Base-by-base conservation (phyloP, 139 green algal genomes). In the Choricystis sp. region DNA sequence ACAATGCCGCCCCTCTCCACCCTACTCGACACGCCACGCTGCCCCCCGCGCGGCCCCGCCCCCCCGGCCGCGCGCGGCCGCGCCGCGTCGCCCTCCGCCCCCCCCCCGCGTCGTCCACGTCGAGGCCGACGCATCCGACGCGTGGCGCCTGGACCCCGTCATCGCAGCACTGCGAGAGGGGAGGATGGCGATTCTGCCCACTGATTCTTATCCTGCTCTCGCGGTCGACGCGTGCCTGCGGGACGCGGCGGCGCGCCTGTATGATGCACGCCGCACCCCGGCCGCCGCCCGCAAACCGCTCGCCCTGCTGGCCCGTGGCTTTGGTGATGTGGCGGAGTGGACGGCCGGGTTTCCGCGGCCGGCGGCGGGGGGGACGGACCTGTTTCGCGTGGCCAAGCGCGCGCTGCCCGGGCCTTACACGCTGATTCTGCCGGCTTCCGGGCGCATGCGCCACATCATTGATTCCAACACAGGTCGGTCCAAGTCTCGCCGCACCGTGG, bases 371-470 rank as follows among this genome's bases (percentile, higher is more conserved):
- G 67, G 80, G 56, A 65, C 67, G 3, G 77, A 92, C 31, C 71
- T 77, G 56, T 95, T 94, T 75, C 81, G 82, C 22, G 29, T 86
- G 0, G 78, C 79, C 1, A 69, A 72, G 14, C 73, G 79, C 1
- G 58, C 87, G 20, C 73, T 95, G 57, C 88, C 88, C 0, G 88
- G 88, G 0, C 82, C 84, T 75, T 96, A 91, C 79, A 96, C 88
- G 0, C 77, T 94, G 59, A 92, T 96, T 59, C 68, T 96, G 57
- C 69, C 66, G 3, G 88, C 88, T 22, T 85, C 73, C 72, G 95
- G 94, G 76, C 71, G 77, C 62, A 71, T 95, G 57, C 88, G 86
- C 0, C 88, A 82, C 26, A 78, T 87, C 59, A n/a, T 77, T 16
- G 66, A 57, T 23, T 61, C 70, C 61, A 66, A 3, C 69, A 63